Base-by-base conservation (phyloP, 2,329 filamentous ascomycete species). In the Clathrospora elynae region DNA sequence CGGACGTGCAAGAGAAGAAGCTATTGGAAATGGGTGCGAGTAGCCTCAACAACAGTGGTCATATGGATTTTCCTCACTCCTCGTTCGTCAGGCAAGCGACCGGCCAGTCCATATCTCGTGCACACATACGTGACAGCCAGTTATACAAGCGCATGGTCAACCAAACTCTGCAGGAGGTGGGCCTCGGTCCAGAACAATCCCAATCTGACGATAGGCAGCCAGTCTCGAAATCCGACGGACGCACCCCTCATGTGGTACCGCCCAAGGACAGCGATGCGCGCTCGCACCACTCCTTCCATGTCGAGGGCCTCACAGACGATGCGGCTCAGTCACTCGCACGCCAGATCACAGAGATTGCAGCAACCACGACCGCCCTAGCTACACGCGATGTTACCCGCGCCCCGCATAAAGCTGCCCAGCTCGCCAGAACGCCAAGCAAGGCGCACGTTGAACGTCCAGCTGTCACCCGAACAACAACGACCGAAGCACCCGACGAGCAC, bases 61-160 rank as follows among this genome's bases (percentile, higher is more conserved):
- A 65, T 24, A 29, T 65, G 6, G 65, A 67, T 1, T 58, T 61
- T 6, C 63, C 64, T 5, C 58, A 61, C 18, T 51, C 59, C n/a
- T 51, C 59, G 4, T 59, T 71, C 49, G 51, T 50, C 9, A 49
- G 66, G 29, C 59, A 65, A 35, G 53, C 53, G 11, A 68, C 67
- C 2, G 57, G 57, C 8, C 50, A 61, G 8, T 66, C 66, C 0
- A 36, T 65, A 5, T 49, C 57, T 9, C 63, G 61, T 18, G 60
- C 57, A 2, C 88, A 95, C 51, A 88, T 97, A 51, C 85, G 90
- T 31, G 90, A 96, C 42, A 90, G 89, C 26, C 85, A 90, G 55
- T 75, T 97, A 17, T 97, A 97, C 73, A 96, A 93, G 71, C 86
- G 90, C 42, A 95, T 97, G 50, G 77, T 97, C 4, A 90, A 89